Evolutionary conservation across 1,139 yeast species (phyloP).

Genomic region (Spencermartinsiella ligniputridi): DNA sequence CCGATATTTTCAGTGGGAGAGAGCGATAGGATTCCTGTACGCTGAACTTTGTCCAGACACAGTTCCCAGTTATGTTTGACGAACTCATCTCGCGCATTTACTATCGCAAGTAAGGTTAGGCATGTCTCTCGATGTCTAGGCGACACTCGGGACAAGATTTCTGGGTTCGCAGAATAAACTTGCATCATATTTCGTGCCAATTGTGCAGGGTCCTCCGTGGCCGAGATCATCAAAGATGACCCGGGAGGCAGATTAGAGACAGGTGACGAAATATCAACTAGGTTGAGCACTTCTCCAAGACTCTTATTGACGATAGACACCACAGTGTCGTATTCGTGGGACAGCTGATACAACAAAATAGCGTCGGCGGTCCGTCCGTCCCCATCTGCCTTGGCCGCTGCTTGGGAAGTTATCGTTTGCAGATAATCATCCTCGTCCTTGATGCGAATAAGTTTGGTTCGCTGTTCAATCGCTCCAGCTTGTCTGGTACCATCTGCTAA

Average conservation of each 20-base stretch:
- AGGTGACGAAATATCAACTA: conserved; percentile 68
- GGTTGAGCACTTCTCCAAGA: conserved; percentile 72
- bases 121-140: conserved; percentile 50
- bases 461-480: conserved; percentile 82
- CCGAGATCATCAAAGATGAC: conserved; percentile 28
- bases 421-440: conserved; percentile 51
- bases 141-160: conserved; percentile 30
- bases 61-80: conserved; percentile 56
- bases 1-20: conserved; percentile 43
- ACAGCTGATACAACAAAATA: conserved; percentile 74
- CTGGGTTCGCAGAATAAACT: conserved; percentile 33
- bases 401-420: conserved; percentile 70
- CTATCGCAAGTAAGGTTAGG: conserved; percentile 57
- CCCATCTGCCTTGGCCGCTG: conserved; percentile 84
- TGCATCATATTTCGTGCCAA: conserved; percentile 39
- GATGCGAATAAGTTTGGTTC: conserved; percentile 63
- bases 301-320: conserved; percentile 68
- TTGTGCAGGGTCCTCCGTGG: conserved; percentile 38
- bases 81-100: conserved; percentile 61
- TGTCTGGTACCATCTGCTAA: conserved; percentile 69
- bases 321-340: conserved; percentile 88
- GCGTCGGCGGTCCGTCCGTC: conserved; percentile 91
- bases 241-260: conserved; percentile 33
- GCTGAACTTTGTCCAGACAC: conserved; percentile 51
- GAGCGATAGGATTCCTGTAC: conserved; percentile 64